Base-by-base conservation (phyloP, 352 stramenopile genomes). In the Pythium guiyangense region DNA sequence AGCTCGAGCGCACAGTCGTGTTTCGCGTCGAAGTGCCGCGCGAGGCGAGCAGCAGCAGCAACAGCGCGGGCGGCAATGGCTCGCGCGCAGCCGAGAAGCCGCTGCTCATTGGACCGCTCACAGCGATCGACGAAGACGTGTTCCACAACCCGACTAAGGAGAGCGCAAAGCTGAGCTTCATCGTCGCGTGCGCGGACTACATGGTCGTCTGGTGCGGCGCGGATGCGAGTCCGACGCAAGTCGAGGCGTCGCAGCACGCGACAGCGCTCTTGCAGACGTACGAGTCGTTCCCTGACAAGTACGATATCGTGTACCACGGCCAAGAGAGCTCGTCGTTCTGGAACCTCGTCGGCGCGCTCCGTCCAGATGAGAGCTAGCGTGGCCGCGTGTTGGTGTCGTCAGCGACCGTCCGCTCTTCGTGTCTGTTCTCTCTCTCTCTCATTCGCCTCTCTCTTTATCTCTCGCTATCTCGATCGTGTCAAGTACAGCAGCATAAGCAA, bases 201-300 rank as follows among this genome's bases (percentile, higher is more conserved):
- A 79, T 89, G 72, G 90, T 82, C 54, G 65, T 94, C 61, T 94
- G 85, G 85, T 92, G 77, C 71, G 85, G 85, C 47, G 66, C 69
- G 18, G 70, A 78, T 39, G 81, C 77, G 27, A 73, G 54, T 42
- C 70, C 75, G 26, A 57, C 74, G 26, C 71, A 80, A 34, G 59
- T 90, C 27, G 74, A 90, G 43, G 74, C 77, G 8, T 79, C 77
- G 3, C 77, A 88, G 62, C 60, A 79, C 27, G 85, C 79, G 8
- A 76, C 71, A 26, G 62, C 73, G 53, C 65, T 94, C 31, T 62
- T 94, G 53, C 85, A 94, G 65, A 64, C 58, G 46, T 94, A 83
- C 58, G 85, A 94, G 59, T 60, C 71, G 22, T 87, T 93, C 43
- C 85, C 83, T 8, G 60, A 74, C 25, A 85, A 86, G 66, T 90